A percentile compares a stretch with the other conserved stretches of the same genome.
Evolutionary conservation across 2,329 filamentous ascomycete species (phyloP).

Genomic region (Ophiosphaerella narmari): DNA sequence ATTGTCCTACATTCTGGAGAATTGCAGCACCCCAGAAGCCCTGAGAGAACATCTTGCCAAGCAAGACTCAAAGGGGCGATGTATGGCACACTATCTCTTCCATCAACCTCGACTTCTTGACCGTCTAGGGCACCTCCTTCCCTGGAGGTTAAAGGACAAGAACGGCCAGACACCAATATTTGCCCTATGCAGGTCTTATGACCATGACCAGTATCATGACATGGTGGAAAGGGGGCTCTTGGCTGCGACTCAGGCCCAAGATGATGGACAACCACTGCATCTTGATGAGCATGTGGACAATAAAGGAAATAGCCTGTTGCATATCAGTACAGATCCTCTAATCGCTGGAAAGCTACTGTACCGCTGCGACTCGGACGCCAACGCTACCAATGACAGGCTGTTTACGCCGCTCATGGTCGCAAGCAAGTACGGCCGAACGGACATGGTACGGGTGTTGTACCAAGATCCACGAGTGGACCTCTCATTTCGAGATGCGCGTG

Average conservation of each 20-base stretch:
- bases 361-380: conserved; percentile 91
- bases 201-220: conserved; percentile 80
- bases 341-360: conserved; percentile 77
- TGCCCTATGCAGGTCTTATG: conserved; percentile 91
- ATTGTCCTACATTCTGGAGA: conserved; percentile 68
- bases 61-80: conserved; percentile 84
- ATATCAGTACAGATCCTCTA: conserved; percentile 86
- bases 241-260: conserved; percentile 74
- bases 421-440: conserved; percentile 95
- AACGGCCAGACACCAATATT: conserved; percentile 98
- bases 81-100: conserved; percentile 94
- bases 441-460: conserved; percentile 88
- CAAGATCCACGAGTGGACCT: conserved; percentile 86
- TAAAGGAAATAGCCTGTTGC: conserved; percentile 93
- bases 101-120: conserved; percentile 81
- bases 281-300: conserved; percentile 89
- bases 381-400: conserved; percentile 90
- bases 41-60: conserved; percentile 71
- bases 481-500: conserved; percentile 79
- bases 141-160: conserved; percentile 90
- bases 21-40: conserved; percentile 58
- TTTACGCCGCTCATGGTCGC: conserved; percentile 98
- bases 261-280: conserved; percentile 79
- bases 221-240: conserved; percentile 87
- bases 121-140: conserved; percentile 75